Conservation (phyloP, 345 rosid species). For the Reutealis trisperma region DNA sequence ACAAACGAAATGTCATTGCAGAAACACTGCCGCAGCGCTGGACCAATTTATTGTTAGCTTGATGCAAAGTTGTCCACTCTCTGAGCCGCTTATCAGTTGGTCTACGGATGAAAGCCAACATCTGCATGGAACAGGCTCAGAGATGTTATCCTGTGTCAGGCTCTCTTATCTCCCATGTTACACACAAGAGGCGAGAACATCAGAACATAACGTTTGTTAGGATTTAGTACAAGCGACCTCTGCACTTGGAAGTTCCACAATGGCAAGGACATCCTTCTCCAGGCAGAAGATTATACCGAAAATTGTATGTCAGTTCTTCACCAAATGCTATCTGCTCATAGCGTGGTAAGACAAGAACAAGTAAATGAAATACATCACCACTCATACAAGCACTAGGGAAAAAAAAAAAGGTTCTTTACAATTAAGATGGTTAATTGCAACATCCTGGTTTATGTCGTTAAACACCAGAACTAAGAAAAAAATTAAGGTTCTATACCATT, state of each 20-base stretch:
- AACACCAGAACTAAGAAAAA: not conserved
- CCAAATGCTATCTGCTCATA: conserved; percentile 83
- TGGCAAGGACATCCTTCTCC: conserved; percentile 68
- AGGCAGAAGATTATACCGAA: conserved; percentile 46
- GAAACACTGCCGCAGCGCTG: not conserved
- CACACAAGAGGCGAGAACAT: not conserved
- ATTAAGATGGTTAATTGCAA: not conserved
- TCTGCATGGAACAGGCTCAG: not conserved
- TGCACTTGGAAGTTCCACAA: conserved; percentile 69
- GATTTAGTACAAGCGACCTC: conserved; percentile 57
- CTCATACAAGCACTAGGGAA: not conserved
- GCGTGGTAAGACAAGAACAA: not conserved
- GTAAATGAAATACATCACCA: conserved; percentile 2
- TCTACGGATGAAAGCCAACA: not conserved
- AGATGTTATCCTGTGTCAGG: not conserved
- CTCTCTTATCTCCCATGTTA: not conserved
- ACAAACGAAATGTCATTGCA: not conserved
- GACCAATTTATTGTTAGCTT: not conserved
- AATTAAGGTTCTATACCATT: not conserved
- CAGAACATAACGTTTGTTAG: not conserved
- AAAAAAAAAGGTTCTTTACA: not conserved
- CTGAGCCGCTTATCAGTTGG: not conserved
- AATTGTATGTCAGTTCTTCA: conserved; percentile 80
- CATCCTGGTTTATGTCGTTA: not conserved
- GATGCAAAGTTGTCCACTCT: not conserved